Percentiles rank a stretch among this genome's conserved stretches.
Evolutionary conservation across 139 green algal genomes (phyloP).

Genomic region (Spirogloea muscicola): DNA sequence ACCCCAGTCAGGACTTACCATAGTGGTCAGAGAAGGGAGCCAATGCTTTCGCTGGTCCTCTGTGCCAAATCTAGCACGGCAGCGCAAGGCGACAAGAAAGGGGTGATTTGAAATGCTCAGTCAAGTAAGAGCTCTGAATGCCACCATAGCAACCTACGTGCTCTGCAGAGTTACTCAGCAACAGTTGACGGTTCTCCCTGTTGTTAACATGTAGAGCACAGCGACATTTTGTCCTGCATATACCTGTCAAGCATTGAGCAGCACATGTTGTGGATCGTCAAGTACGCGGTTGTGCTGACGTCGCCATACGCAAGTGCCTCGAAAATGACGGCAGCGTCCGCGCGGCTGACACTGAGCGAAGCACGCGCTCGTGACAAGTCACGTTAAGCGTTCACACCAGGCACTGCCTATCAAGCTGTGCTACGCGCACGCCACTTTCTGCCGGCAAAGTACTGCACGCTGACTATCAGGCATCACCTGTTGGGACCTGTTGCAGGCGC

Average conservation of each 20-base stretch:
- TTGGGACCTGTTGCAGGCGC: no score
- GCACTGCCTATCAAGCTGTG: no score
- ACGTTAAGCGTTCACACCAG: no score
- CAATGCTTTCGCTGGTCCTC: slow-evolving; percentile 51
- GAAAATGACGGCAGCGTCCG: slow-evolving; percentile 72
- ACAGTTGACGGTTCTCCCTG: neutral
- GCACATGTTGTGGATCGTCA: slow-evolving; percentile 88
- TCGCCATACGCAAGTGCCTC: slow-evolving; percentile 72
- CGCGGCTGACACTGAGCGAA: slow-evolving; percentile 32
- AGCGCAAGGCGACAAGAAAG: neutral
- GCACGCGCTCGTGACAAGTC: slow-evolving; percentile 31
- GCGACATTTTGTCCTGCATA: neutral
- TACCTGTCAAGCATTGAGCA: slow-evolving; percentile 53
- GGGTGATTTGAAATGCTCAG: neutral
- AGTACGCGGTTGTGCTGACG: slow-evolving; percentile 68
- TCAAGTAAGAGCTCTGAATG: neutral
- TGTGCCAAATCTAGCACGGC: slow-evolving; percentile 51
- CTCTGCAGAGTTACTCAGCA: neutral
- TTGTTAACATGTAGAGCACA: neutral
- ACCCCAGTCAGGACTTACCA: slow-evolving; percentile 33
- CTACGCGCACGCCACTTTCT: no score
- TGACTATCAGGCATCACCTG: no score
- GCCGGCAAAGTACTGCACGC: no score
- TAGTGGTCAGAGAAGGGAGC: slow-evolving; percentile 53
- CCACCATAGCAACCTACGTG: neutral